These are phyloP conservation scores for Lupinus albus DNA, from an alignment of 306 rosid species.

Conservation along the genomic window DNA sequence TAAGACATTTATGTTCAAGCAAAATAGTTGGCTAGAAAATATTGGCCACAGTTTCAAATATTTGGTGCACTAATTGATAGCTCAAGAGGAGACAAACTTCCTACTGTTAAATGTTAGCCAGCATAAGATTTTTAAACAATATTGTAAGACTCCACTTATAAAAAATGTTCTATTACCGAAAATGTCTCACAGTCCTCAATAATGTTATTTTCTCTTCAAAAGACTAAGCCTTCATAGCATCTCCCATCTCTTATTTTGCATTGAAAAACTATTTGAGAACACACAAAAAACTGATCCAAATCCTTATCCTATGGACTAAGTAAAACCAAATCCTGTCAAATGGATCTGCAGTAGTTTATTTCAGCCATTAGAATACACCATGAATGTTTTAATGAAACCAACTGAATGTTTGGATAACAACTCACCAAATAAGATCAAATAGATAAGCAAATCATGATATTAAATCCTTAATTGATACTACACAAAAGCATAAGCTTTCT, in stretches of 20 bases:
- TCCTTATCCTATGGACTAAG: neutral
- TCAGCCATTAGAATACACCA: neutral
- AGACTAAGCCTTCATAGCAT: too few relatives aligned
- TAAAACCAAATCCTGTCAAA: slow-evolving; percentile 1
- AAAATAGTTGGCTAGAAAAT: slow-evolving; percentile 3
- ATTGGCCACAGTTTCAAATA: neutral
- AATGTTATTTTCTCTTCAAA: too few relatives aligned
- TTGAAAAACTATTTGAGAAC: too few relatives aligned
- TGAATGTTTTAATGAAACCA: neutral
- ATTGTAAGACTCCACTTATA: too few relatives aligned
- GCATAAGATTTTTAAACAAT: neutral
- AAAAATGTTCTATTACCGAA: too few relatives aligned
- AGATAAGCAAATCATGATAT: slow-evolving; percentile 5
- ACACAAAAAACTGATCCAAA: too few relatives aligned
- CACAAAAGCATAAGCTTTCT: neutral
- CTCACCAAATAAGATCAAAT: neutral
- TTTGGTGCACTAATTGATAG: neutral
- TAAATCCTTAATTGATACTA: neutral
- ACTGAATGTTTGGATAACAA: slow-evolving; percentile 6
- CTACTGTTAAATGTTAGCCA: neutral
- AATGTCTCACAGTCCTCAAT: too few relatives aligned
- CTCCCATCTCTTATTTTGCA: too few relatives aligned
- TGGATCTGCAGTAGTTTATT: neutral
- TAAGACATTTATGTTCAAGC: neutral
- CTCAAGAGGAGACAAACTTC: neutral